phyloP scores from a whole-genome alignment of 139 green algal genomes.

The Chlorella vulgaris region DNA sequence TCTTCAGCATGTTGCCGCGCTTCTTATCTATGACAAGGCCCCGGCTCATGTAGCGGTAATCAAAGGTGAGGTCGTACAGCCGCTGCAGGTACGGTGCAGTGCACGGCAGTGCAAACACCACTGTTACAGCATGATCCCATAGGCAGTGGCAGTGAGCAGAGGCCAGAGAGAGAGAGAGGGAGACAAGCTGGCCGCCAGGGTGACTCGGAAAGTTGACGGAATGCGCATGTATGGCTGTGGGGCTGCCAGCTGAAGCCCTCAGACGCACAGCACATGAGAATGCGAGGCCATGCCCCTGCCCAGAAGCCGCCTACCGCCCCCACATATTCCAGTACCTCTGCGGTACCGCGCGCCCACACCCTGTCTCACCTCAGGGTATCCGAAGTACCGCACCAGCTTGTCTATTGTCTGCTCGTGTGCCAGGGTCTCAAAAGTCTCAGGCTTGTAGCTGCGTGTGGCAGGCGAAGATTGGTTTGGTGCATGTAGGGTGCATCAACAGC shows the following conservation, averaged over 20 bases:
- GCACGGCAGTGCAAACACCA: no score
- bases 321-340: no score
- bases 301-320: no score
- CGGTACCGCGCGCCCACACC: no score
- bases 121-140: no score
- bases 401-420: slow-evolving; percentile 83
- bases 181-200: no score
- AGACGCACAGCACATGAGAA: slow-evolving; percentile 30
- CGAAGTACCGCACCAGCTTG: slow-evolving; percentile 85
- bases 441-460: slow-evolving; percentile 63
- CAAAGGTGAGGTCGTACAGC: slow-evolving; percentile 76
- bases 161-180: no score
- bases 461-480: neutral
- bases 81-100: neutral
- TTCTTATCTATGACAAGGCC: slow-evolving; percentile 93
- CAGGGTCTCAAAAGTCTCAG: slow-evolving; percentile 94
- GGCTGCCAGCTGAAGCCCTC: neutral
- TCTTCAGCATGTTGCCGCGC: slow-evolving; percentile 86
- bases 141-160: no score
- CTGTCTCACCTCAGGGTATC: slow-evolving; percentile 80
- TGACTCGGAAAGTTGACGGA: no score
- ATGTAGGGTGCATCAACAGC: no score
- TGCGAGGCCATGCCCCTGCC: no score
- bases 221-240: no score
- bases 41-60: slow-evolving; percentile 90